Percentiles rank a stretch among this genome's conserved stretches.
Conservation (phyloP, 148 eudicot genomes). For the Rhododendron ferrugineum region DNA sequence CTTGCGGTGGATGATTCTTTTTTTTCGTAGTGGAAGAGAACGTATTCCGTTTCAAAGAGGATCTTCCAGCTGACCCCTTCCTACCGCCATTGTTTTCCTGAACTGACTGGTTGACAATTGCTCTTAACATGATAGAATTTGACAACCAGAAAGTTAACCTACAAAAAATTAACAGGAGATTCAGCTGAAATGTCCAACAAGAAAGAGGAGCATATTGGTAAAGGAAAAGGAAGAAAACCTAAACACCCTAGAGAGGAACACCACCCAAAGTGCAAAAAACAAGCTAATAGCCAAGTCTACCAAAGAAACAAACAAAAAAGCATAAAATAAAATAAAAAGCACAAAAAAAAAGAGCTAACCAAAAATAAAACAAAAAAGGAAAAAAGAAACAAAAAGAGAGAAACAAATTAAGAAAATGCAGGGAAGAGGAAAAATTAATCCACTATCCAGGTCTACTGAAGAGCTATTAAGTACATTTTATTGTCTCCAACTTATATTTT, state of each 20-base stretch:
- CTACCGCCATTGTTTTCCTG: constrained; percentile 29
- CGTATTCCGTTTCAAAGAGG: constrained; percentile 8
- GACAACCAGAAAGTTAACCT: constrained; percentile 94
- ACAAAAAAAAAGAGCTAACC: too few relatives aligned
- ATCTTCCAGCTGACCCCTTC: constrained; percentile 33
- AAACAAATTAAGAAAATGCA: not conserved
- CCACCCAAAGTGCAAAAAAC: not conserved
- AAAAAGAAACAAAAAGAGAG: not conserved
- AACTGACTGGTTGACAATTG: constrained; percentile 54
- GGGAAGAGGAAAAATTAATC: not conserved
- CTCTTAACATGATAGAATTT: constrained; percentile 67
- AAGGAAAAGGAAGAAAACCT: not conserved
- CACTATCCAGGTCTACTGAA: not conserved
- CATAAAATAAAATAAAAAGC: too few relatives aligned
- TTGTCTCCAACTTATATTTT: not conserved
- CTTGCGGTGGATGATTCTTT: constrained; percentile 32
- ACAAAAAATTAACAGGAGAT: constrained; percentile 2
- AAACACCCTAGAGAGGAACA: not conserved
- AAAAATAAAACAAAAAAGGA: not conserved
- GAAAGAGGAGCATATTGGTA: not conserved
- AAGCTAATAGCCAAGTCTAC: not conserved
- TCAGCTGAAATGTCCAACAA: not conserved
- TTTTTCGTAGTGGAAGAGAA: constrained; percentile 11
- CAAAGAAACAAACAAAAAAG: too few relatives aligned
- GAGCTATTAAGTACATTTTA: not conserved